Evolutionary conservation across 2,329 filamentous ascomycete genomes (phyloP).

Genomic region (Clarireedia homoeocarpa): DNA sequence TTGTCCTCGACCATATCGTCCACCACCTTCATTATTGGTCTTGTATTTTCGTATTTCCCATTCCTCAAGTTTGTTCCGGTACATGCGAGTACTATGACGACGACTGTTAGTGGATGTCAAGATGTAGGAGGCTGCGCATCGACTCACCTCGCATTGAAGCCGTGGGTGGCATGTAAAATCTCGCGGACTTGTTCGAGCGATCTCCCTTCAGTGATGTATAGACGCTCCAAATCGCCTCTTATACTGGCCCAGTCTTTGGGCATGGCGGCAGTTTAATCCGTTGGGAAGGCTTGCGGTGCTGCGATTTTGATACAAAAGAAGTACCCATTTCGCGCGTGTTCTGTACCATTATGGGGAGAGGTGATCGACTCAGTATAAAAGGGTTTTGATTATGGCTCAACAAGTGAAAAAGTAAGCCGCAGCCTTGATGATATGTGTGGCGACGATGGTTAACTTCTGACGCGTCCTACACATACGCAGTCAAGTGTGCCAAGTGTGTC

Average conservation of each 20-base stretch:
- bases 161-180: slow-evolving; percentile 8
- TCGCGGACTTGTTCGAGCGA: slow-evolving; percentile 13
- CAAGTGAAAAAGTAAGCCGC: too few relatives aligned
- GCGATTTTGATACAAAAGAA: background rate
- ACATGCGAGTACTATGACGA: slow-evolving; percentile 9
- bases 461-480: slow-evolving; percentile 1
- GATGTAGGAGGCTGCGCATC: background rate
- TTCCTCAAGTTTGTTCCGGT: slow-evolving; percentile 10
- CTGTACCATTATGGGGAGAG: too few relatives aligned
- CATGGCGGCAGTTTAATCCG: slow-evolving; percentile 8
- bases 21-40: slow-evolving; percentile 4
- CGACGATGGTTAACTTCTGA: background rate
- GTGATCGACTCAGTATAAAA: too few relatives aligned
- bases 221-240: slow-evolving; percentile 14
- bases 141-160: slow-evolving; percentile 17
- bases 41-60: slow-evolving; percentile 13
- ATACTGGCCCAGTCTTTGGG: slow-evolving; percentile 15
- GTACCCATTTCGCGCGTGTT: background rate
- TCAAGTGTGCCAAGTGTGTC: background rate
- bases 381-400: too few relatives aligned
- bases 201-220: slow-evolving; percentile 13
- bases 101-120: background rate
- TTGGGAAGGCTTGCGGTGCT: background rate
- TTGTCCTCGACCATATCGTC: background rate
- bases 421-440: slow-evolving; percentile 1